These are phyloP conservation scores for Dryadomyces quercivorus DNA, from an alignment of 2,329 filamentous ascomycete species.

Conservation along the genomic window DNA sequence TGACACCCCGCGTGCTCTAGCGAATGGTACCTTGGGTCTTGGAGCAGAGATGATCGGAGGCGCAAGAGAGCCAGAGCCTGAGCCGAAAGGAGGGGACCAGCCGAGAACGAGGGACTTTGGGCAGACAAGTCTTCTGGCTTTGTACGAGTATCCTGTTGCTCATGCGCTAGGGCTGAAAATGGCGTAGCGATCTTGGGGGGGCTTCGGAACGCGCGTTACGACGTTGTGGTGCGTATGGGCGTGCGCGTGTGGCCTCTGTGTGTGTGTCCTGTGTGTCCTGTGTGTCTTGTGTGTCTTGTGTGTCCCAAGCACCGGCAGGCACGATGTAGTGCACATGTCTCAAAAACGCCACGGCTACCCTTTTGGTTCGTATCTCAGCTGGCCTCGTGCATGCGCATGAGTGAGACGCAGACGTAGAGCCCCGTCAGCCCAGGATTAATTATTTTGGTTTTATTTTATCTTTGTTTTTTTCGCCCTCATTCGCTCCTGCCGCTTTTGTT, in stretches of 20 bases:
- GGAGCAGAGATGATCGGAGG: no score
- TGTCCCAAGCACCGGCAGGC: no score
- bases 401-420: no score
- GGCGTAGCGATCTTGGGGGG: background rate
- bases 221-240: background rate
- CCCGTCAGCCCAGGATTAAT: no score
- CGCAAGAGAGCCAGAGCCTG: no score
- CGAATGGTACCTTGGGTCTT: background rate
- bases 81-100: background rate
- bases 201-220: background rate
- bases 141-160: background rate
- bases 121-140: background rate
- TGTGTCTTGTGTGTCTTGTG: no score
- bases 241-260: background rate
- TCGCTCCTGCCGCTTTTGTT: background rate
- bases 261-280: background rate
- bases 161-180: slow-evolving; percentile 6
- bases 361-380: no score
- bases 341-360: no score
- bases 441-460: no score
- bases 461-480: background rate
- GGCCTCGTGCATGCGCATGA: no score
- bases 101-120: background rate
- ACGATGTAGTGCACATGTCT: no score
- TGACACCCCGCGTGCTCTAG: background rate